Evolutionary conservation across 441 rosid species (phyloP), one percentile per base, ranked within the genome.

Genomic region (Gossypium trilobum): DNA sequence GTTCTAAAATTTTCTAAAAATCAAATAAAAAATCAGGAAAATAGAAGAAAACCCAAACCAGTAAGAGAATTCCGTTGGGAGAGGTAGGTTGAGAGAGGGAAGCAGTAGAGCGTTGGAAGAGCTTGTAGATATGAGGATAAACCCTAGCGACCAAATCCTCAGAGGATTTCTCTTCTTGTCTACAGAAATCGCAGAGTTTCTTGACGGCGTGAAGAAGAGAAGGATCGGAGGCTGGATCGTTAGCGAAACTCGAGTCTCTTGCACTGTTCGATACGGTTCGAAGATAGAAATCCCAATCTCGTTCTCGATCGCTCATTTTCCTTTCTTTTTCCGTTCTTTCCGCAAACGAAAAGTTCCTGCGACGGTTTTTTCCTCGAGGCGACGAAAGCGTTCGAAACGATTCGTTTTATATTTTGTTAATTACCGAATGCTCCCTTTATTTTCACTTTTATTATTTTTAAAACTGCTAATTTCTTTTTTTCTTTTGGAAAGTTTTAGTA

Each of bases 211-310:
- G 88, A 69, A 91, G 85, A 67, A 89, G 80, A 48, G 91, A 89
- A 55, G 96, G 92, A 72, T 94, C 97, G 71, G 96, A 86, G 42
- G 97, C 90, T 57, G 97, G 96, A 79, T 93, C 95, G 66, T 82
- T 76, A 73, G 89, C 77, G 74, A 83, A 75, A 75, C 74, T 86
- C 57, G 95, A 89, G 81, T 92, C 99, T n/a, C 99, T 77, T 27
- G 94, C 78, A 84, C 88, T 78, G 81, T 79, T 87, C 23, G 91
- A 87, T 71, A 92, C 70, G 63, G 77, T 87, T 73, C 96, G 85
- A 19, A 92, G 92, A 74, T 91, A 79, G 76, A 86, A 82, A 77
- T 95, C 93, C 97, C 95, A 92, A 78, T 83, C 65, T 60, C 65
- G 4, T 60, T 60, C 65, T 29, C 46, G 44, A 60, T 60, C 65